These are phyloP conservation scores for Talaromyces sp. DNA, from an alignment of 2,329 filamentous ascomycete species.

Conservation along the genomic window DNA sequence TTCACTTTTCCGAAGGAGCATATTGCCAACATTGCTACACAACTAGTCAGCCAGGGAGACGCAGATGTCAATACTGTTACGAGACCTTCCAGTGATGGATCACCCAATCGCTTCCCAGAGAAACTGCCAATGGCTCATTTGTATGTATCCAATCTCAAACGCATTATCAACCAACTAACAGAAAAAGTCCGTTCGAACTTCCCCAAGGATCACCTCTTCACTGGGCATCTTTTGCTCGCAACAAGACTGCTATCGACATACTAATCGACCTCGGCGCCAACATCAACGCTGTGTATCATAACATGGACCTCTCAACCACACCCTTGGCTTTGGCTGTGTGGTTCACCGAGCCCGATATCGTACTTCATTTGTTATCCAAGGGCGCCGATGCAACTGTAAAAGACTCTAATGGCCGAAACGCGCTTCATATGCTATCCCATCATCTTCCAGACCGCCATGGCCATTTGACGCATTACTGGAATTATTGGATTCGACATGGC, in stretches of 20 bases:
- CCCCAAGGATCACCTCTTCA: slow-evolving; percentile 23
- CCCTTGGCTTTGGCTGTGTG: slow-evolving; percentile 19
- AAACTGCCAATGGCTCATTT: slow-evolving; percentile 22
- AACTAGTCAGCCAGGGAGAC: slow-evolving; percentile 16
- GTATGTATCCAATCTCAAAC: slow-evolving; percentile 13
- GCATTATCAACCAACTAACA: background rate
- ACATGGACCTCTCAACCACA: slow-evolving; percentile 17
- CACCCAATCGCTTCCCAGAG: slow-evolving; percentile 16
- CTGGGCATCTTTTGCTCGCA: slow-evolving; percentile 22
- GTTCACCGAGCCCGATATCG: slow-evolving; percentile 18
- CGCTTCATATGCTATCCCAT: slow-evolving; percentile 19
- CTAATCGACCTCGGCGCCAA: slow-evolving; percentile 21
- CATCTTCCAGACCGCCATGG: slow-evolving; percentile 21
- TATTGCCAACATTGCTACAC: slow-evolving; percentile 14
- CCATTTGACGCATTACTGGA: slow-evolving; percentile 20
- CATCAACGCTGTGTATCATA: slow-evolving; percentile 19
- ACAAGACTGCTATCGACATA: slow-evolving; percentile 15
- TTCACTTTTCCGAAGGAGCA: slow-evolving; percentile 17
- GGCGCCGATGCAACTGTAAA: slow-evolving; percentile 18
- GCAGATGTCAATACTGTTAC: slow-evolving; percentile 20
- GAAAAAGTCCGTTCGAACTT: slow-evolving; percentile 22
- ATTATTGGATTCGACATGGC: slow-evolving; percentile 27
- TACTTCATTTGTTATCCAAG: slow-evolving; percentile 15
- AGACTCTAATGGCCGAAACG: slow-evolving; percentile 19
- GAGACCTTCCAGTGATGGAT: slow-evolving; percentile 14